Conservation (phyloP, 2,329 filamentous ascomycete genomes). For the Diaporthe caulivora region DNA sequence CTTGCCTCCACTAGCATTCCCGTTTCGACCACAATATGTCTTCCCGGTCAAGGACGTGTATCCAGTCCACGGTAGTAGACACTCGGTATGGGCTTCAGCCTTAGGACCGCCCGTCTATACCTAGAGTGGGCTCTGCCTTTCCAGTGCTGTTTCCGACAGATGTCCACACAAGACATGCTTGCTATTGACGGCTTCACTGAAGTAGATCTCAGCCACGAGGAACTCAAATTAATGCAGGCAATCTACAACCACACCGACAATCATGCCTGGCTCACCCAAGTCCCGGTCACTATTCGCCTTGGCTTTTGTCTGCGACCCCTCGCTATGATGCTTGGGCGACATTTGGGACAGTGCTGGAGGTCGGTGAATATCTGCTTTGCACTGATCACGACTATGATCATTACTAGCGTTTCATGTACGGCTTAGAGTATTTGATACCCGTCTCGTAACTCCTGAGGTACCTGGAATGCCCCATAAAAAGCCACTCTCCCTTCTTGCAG, state of each 20-base stretch:
- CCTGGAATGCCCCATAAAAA: constrained; percentile 8
- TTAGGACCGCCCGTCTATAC: neutral
- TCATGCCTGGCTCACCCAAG: too few species aligned
- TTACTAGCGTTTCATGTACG: too few species aligned
- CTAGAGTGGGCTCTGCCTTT: neutral
- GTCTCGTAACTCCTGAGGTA: neutral
- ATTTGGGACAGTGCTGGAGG: too few species aligned
- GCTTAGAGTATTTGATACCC: constrained; percentile 8
- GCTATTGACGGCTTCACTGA: neutral
- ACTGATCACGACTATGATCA: too few species aligned
- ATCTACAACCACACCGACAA: neutral
- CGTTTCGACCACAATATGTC: neutral
- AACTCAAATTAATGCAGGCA: neutral
- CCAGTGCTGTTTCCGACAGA: neutral
- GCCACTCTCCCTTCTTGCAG: constrained; percentile 13
- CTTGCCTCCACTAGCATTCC: neutral
- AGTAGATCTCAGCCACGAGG: neutral
- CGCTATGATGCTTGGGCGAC: too few species aligned
- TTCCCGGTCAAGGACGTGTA: too few species aligned
- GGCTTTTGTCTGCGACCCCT: too few species aligned
- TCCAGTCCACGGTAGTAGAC: neutral
- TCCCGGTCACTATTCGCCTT: too few species aligned
- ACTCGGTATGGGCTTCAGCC: neutral
- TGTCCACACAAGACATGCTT: neutral
- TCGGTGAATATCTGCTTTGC: neutral